Percentiles rank a stretch among this genome's conserved stretches.
phyloP scores from a whole-genome alignment of 129 eudicot genomes.

The Helianthus annuus region DNA sequence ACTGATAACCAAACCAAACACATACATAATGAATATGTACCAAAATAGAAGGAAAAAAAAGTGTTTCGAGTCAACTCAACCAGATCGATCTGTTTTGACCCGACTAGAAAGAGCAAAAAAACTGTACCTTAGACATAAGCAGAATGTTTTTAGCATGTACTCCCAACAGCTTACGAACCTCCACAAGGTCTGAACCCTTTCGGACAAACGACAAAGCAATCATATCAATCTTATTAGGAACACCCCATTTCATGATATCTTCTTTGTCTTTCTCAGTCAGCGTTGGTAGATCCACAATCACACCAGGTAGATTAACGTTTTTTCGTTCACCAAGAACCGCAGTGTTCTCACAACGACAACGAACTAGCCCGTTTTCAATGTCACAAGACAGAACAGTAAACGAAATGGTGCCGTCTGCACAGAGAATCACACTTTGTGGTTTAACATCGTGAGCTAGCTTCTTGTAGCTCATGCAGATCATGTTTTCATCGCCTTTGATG shows the following conservation, averaged over 20 bases:
- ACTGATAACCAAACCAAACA: no score
- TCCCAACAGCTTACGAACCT: slow-evolving; percentile 66
- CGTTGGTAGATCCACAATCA: slow-evolving; percentile 69
- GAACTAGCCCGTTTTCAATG: slow-evolving; percentile 53
- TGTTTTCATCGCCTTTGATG: slow-evolving; percentile 54
- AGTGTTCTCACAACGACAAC: slow-evolving; percentile 76
- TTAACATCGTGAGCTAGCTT: slow-evolving; percentile 63
- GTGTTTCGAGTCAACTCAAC: neutral
- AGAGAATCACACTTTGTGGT: slow-evolving; percentile 64
- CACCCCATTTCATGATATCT: slow-evolving; percentile 76
- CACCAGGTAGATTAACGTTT: slow-evolving; percentile 80
- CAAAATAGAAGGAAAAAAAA: neutral
- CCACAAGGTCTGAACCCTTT: slow-evolving; percentile 70
- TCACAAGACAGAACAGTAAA: slow-evolving; percentile 64
- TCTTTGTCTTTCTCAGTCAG: slow-evolving; percentile 71
- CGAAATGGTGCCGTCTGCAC: slow-evolving; percentile 71
- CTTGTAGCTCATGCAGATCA: slow-evolving; percentile 79
- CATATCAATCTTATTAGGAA: slow-evolving; percentile 67
- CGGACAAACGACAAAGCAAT: slow-evolving; percentile 67
- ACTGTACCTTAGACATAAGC: slow-evolving; percentile 71
- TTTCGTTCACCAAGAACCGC: slow-evolving; percentile 77
- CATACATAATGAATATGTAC: no score
- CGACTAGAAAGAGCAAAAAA: neutral
- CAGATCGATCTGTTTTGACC: neutral
- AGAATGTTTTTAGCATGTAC: slow-evolving; percentile 58